Percentiles rank a stretch among this genome's conserved stretches.
phyloP scores from a whole-genome alignment of 108 stramenopile species.

The Skeletonema menzelii region DNA sequence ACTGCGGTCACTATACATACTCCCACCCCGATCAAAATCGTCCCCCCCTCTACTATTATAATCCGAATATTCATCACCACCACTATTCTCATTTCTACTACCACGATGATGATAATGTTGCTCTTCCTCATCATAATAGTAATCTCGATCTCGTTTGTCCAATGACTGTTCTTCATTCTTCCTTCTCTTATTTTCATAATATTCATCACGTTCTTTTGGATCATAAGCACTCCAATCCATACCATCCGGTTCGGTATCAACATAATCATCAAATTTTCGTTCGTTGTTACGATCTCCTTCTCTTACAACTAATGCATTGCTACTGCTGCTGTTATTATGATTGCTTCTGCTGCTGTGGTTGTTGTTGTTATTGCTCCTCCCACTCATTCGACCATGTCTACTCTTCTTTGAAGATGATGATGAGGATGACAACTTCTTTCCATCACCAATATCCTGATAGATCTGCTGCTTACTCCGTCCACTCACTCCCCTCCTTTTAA shows the following conservation, averaged over 20 bases:
- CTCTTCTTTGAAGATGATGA: neutral
- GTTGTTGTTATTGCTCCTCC: too few relatives aligned
- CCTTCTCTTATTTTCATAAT: conserved; percentile 19
- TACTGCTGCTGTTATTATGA: too few relatives aligned
- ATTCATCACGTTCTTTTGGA: conserved; percentile 34
- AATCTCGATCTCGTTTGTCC: conserved; percentile 2
- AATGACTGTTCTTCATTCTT: too few relatives aligned
- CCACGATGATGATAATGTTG: neutral
- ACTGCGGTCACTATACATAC: neutral
- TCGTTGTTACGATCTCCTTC: neutral
- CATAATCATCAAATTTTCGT: conserved; percentile 33
- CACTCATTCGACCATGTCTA: too few relatives aligned
- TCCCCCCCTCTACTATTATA: neutral
- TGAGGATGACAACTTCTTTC: neutral
- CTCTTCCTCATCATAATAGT: conserved; percentile 1
- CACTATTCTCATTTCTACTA: too few relatives aligned
- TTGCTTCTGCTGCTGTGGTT: too few relatives aligned
- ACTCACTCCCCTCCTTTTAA: conserved; percentile 39
- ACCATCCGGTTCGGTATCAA: conserved; percentile 47
- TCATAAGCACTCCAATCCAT: conserved; percentile 50
- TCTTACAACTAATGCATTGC: too few relatives aligned
- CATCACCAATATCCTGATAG: conserved; percentile 20
- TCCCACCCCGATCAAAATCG: neutral
- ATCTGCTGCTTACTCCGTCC: conserved; percentile 44
- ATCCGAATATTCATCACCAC: conserved; percentile 9